phyloP scores from a whole-genome alignment of 1,139 yeast genomes.

The Diutina siamensis region DNA sequence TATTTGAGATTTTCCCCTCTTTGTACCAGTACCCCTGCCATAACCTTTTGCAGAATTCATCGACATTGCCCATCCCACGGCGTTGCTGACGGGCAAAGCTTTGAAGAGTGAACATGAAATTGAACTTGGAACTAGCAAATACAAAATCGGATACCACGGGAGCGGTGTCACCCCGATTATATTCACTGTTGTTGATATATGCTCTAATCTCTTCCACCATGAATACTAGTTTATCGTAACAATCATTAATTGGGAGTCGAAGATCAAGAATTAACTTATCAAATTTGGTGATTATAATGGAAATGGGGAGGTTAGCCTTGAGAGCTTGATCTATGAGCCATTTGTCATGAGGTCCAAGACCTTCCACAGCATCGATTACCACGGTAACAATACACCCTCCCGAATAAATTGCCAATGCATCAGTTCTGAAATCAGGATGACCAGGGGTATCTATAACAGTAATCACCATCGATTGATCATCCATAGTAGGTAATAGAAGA shows the following conservation, averaged over 20 bases:
- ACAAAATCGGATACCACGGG: conserved; percentile 59
- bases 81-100: conserved; percentile 50
- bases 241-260: conserved; percentile 61
- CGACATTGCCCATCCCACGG: conserved; percentile 11
- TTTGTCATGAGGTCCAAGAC: conserved; percentile 47
- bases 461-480: conserved; percentile 44
- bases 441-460: conserved; percentile 87
- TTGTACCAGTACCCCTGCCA: conserved; percentile 72
- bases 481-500: conserved; percentile 43
- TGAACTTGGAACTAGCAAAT: conserved; percentile 58
- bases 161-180: conserved; percentile 27
- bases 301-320: conserved; percentile 35
- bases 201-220: conserved; percentile 55
- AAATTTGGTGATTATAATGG: conserved; percentile 65
- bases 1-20: conserved; percentile 32
- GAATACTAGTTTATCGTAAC: conserved; percentile 55
- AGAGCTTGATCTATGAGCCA: conserved; percentile 38
- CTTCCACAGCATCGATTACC: conserved; percentile 81
- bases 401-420: conserved; percentile 44
- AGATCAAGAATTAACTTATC: conserved; percentile 76
- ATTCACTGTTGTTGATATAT: conserved; percentile 26
- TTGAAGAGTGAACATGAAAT: conserved; percentile 51
- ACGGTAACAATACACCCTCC: conserved; percentile 57
- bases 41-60: conserved; percentile 21
- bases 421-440: conserved; percentile 75